Conservation (phyloP, 1,284 basidiomycete genomes). For the Stereum hirsutum region DNA sequence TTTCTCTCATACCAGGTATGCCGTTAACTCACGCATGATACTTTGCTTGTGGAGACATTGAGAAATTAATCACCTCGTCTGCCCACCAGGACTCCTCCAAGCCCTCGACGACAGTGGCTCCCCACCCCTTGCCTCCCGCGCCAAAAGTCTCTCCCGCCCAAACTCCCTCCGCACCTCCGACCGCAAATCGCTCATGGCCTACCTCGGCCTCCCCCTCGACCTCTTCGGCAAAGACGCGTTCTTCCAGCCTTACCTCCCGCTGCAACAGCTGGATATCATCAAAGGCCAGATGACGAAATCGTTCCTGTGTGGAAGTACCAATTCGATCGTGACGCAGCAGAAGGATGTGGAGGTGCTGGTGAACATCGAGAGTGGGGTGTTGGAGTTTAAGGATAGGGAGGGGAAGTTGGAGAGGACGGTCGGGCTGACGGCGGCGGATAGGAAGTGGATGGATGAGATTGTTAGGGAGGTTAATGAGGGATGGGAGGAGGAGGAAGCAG, state of each 20-base stretch:
- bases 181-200: conserved; percentile 84
- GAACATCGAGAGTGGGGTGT: conserved; percentile 79
- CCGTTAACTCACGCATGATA: conserved; percentile 4
- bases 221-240: conserved; percentile 87
- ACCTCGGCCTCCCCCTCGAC: conserved; percentile 85
- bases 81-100: conserved; percentile 63
- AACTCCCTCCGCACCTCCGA: conserved; percentile 86
- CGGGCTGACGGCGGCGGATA: conserved; percentile 83
- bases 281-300: conserved; percentile 59
- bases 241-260: conserved; percentile 95
- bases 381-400: conserved; percentile 80
- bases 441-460: conserved; percentile 89
- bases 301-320: conserved; percentile 93
- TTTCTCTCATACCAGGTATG: conserved; percentile 74
- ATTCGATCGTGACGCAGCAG: conserved; percentile 93
- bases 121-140: conserved; percentile 71
- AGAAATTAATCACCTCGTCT: no score
- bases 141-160: conserved; percentile 58
- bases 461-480: conserved; percentile 77
- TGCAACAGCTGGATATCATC: conserved; percentile 92
- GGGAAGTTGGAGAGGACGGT: conserved; percentile 71
- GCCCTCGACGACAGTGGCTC: conserved; percentile 89
- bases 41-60: background rate
- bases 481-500: conserved; percentile 60
- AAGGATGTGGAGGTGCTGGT: conserved; percentile 88